Conservation (phyloP, 164 flowering plant species). For the Cinnamomum chago region DNA sequence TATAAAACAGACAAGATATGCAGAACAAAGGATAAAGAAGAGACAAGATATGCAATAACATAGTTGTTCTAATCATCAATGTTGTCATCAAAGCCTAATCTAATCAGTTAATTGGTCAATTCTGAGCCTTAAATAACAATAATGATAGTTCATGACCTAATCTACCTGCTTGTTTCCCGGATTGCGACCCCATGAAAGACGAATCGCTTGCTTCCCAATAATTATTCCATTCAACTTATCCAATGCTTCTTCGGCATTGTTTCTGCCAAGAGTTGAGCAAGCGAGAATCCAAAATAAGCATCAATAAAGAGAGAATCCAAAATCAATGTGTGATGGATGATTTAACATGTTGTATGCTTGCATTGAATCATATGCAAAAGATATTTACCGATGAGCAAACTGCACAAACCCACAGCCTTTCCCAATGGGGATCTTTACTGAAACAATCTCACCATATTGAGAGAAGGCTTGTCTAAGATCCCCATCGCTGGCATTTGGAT, state of each 20-base stretch:
- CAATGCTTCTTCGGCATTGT: slow-evolving; percentile 81
- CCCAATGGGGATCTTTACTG: slow-evolving; percentile 83
- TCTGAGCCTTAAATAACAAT: too few species aligned
- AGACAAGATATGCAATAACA: background rate
- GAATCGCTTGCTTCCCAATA: slow-evolving; percentile 83
- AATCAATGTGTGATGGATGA: background rate
- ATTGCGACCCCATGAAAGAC: slow-evolving; percentile 97
- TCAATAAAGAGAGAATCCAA: background rate
- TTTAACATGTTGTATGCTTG: background rate
- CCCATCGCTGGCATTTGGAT: slow-evolving; percentile 77
- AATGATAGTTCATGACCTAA: background rate
- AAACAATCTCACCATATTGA: slow-evolving; percentile 73
- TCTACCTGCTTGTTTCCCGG: slow-evolving; percentile 85
- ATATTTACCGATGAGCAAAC: slow-evolving; percentile 71
- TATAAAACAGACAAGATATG: background rate
- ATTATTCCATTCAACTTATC: slow-evolving; percentile 66
- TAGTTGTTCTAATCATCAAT: background rate
- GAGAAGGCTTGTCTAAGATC: slow-evolving; percentile 80
- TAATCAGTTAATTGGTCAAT: too few species aligned
- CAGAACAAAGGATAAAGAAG: background rate
- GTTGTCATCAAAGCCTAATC: background rate
- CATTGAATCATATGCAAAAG: background rate
- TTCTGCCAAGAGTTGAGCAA: slow-evolving; percentile 33
- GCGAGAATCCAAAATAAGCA: background rate
- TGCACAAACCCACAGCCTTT: slow-evolving; percentile 98